These are phyloP conservation scores for Tetracladium setigerum DNA, from an alignment of 495 filamentous ascomycete genomes.

Conservation along the genomic window DNA sequence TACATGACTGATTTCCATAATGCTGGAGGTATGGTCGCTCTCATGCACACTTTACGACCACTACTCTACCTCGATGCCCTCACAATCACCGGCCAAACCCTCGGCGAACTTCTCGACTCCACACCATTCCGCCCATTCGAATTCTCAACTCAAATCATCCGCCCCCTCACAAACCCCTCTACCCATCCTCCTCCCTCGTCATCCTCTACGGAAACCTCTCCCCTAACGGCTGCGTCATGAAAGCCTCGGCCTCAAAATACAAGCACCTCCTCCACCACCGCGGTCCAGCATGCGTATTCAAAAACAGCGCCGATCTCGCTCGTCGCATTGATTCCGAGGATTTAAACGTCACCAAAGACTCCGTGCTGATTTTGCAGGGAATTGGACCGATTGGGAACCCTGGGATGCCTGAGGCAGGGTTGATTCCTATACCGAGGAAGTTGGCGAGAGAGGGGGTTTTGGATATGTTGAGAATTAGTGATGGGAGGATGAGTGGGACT, in stretches of 20 bases:
- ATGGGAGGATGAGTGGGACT: conserved; percentile 63
- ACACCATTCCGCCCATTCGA: conserved; percentile 37
- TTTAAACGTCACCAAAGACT: conserved; percentile 41
- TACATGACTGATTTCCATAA: conserved; percentile 71
- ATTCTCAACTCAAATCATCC: conserved; percentile 16
- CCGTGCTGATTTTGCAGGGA: conserved; percentile 51
- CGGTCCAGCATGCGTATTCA: conserved; percentile 52
- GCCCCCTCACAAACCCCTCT: conserved; percentile 16
- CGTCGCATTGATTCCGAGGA: conserved; percentile 47
- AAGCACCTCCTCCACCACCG: conserved; percentile 40
- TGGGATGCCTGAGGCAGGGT: conserved; percentile 61
- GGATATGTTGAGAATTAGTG: conserved; percentile 60
- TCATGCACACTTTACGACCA: conserved; percentile 48
- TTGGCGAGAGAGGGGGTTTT: conserved; percentile 47
- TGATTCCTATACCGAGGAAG: conserved; percentile 58
- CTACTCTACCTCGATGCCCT: conserved; percentile 48
- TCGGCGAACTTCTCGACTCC: conserved; percentile 46
- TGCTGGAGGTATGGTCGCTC: conserved; percentile 54
- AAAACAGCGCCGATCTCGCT: conserved; percentile 47
- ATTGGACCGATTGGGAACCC: conserved; percentile 60
- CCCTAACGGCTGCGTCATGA: conserved; percentile 47
- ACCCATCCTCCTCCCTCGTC: conserved; percentile 16
- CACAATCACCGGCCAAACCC: conserved; percentile 51
- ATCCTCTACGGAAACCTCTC: conserved; percentile 23
- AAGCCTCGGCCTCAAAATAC: conserved; percentile 55